phyloP scores from a whole-genome alignment of 1,284 basidiomycete species.

The Heimioporus punctisporus region DNA sequence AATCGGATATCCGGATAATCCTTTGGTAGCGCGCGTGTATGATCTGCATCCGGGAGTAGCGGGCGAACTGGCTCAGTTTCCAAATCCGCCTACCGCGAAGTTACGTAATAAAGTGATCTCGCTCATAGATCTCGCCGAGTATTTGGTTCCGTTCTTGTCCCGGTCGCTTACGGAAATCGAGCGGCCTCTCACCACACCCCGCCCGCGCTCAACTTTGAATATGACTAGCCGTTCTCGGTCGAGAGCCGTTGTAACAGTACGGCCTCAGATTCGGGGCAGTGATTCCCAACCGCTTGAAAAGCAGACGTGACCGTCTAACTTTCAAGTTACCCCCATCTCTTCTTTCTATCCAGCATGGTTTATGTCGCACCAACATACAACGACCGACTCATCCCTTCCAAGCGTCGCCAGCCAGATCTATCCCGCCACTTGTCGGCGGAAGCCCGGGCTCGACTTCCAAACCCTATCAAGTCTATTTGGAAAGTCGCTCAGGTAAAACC shows the following conservation, averaged over 20 bases:
- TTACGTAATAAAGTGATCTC: conserved; percentile 11
- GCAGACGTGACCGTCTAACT: not conserved
- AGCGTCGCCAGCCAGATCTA: conserved; percentile 31
- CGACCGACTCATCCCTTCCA: conserved; percentile 16
- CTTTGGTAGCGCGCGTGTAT: not conserved
- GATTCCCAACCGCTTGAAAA: conserved; percentile 18
- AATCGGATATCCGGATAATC: not conserved
- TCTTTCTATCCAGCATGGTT: conserved; percentile 21
- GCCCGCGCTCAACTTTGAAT: not conserved
- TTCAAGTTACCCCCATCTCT: not conserved
- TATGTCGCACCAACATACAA: conserved; percentile 17
- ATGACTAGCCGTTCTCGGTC: not conserved
- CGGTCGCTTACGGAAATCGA: not conserved
- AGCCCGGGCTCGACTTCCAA: conserved; percentile 31
- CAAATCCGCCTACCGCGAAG: not conserved
- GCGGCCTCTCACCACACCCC: not conserved
- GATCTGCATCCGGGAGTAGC: not conserved
- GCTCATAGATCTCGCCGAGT: not conserved
- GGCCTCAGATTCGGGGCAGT: conserved; percentile 1
- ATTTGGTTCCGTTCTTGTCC: conserved; percentile 8
- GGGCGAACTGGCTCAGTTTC: conserved; percentile 21
- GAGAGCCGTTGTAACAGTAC: too few species aligned
- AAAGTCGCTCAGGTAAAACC: conserved; percentile 34
- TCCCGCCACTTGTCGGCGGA: conserved; percentile 32
- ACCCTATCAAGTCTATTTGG: conserved; percentile 35